Conservation (phyloP, 1,284 basidiomycete species). For the Paramarasmius palmivorus region DNA sequence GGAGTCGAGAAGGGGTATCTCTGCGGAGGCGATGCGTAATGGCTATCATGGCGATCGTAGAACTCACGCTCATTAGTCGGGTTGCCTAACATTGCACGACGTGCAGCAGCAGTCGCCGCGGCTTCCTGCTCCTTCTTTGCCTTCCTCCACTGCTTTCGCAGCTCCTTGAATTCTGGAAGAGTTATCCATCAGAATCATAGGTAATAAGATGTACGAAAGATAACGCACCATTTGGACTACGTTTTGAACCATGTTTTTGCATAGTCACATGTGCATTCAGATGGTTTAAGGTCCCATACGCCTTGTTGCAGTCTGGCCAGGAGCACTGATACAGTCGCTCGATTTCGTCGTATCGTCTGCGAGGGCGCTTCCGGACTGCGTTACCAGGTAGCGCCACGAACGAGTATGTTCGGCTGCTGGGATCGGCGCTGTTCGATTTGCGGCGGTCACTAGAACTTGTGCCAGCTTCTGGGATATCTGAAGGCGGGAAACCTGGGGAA, state of each 20-base stretch:
- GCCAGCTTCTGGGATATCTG: neutral
- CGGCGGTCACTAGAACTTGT: neutral
- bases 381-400: slow-evolving; percentile 81
- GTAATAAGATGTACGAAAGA: no score
- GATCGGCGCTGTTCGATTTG: slow-evolving; percentile 7
- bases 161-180: slow-evolving; percentile 90
- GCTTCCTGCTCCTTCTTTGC: slow-evolving; percentile 77
- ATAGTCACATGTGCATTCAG: slow-evolving; percentile 91
- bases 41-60: slow-evolving; percentile 10
- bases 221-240: slow-evolving; percentile 76
- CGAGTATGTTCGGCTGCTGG: slow-evolving; percentile 70
- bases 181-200: no score
- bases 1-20: slow-evolving; percentile 6
- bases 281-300: slow-evolving; percentile 89
- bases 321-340: slow-evolving; percentile 88
- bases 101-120: slow-evolving; percentile 9
- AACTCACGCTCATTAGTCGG: slow-evolving; percentile 1
- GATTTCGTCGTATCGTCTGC: slow-evolving; percentile 87
- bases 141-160: slow-evolving; percentile 94
- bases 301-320: slow-evolving; percentile 83
- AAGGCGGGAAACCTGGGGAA: neutral
- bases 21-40: slow-evolving; percentile 10
- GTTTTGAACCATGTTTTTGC: slow-evolving; percentile 87
- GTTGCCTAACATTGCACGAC: slow-evolving; percentile 7
- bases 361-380: slow-evolving; percentile 78